A percentile compares a stretch with the other conserved stretches of the same genome.
Conservation (phyloP, 108 stramenopile genomes). For the Bacterosira constricta region DNA sequence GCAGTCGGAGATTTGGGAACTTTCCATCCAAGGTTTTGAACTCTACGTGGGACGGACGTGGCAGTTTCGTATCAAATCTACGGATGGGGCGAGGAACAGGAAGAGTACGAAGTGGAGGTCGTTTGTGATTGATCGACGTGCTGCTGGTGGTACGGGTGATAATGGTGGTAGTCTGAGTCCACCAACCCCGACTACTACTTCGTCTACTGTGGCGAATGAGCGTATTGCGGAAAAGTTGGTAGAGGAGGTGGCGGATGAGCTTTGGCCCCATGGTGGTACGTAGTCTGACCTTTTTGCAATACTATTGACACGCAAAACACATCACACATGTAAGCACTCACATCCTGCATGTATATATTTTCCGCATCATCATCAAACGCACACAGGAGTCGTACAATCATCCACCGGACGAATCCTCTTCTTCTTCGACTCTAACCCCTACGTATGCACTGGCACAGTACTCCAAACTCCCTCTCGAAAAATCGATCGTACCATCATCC, state of each 20-base stretch:
- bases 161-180: not conserved
- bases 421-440: slow-evolving; percentile 35
- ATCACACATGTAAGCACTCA: too few species aligned
- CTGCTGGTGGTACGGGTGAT: not conserved
- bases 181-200: not conserved
- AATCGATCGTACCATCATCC: slow-evolving; percentile 34
- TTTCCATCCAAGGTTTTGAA: slow-evolving; percentile 28
- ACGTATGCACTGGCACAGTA: slow-evolving; percentile 46
- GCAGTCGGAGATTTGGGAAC: slow-evolving; percentile 27
- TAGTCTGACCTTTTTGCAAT: too few species aligned
- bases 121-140: slow-evolving; percentile 16
- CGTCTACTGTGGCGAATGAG: too few species aligned
- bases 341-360: too few species aligned
- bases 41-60: slow-evolving; percentile 14
- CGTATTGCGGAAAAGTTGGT: slow-evolving; percentile 11
- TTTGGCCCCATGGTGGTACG: slow-evolving; percentile 36
- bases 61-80: slow-evolving; percentile 6
- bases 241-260: slow-evolving; percentile 13
- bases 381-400: slow-evolving; percentile 27
- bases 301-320: too few species aligned
- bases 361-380: not conserved
- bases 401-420: slow-evolving; percentile 48
- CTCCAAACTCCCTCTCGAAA: slow-evolving; percentile 12
- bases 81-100: slow-evolving; percentile 8
- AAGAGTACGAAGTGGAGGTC: slow-evolving; percentile 21